Evolutionary conservation across 2,329 filamentous ascomycete genomes (phyloP), one percentile per base, ranked within the genome.

Genomic region (Gyromitra esculenta): DNA sequence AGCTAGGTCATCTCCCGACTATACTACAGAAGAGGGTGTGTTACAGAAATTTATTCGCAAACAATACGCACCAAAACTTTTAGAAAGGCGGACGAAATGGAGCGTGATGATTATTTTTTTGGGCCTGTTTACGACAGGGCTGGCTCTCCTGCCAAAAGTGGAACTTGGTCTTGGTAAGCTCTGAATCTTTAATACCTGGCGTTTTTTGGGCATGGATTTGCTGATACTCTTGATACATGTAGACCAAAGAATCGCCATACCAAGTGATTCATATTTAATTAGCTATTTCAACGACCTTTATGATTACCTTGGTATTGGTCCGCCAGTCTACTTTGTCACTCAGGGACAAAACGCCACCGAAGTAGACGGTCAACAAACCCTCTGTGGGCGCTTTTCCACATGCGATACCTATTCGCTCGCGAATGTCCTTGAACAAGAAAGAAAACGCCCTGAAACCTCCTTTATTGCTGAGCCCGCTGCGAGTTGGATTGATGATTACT

Each of bases 241-340:
- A 65, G 96, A 99, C 82, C 96, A 99, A 84, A 90, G 96, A 18
- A 95, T 97, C 70, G 96, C 96, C 9, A 92, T 99, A 74, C 96
- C 96, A 0, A 92, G 92, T 79, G 94, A 93, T 81, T 98, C 95
- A 0, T 99, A 99, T 82, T 86, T 99, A 65, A 97, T 99, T 78
- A 89, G 92, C 8, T 99, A 97, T 84, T 99, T 99, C 84, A 94
- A 98, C 81, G 96, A 99, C 82, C 86, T 99, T 39, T 97, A 97
- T 83, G 90, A 90, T 76, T 99, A 99, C 82, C 91, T 98, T 81
- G 92, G 94, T 77, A 91, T 90, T 15, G 96, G 96, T 0, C 95
- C 96, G 63, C 96, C 96, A 0, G 94, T 99, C 6, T 99, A 98
- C 83, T 99, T 99, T 83, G 93, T 99, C 59, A 93, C 94, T 1